Base-by-base conservation (phyloP, 331 rosid genomes). In the Ulmus americana region DNA sequence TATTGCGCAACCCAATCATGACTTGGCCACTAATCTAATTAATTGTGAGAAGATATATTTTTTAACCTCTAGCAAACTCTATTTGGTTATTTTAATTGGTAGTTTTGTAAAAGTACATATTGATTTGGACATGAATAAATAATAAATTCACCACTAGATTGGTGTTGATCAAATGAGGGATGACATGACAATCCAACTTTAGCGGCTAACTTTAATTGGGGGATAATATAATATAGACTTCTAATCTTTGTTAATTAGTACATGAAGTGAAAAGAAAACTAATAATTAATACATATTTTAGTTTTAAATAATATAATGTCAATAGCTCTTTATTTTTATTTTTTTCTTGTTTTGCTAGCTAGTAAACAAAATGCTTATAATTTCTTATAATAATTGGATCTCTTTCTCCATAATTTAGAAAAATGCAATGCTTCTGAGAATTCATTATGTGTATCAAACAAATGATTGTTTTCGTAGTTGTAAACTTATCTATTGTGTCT, bases 151-250 rank as follows among this genome's bases (percentile, higher is more conserved):
- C 35, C 35, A 28, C 35, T 28, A 2, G 35, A 2, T 2, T 28
- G 35, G 35, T 28, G 11, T 22, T 57, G 57, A 11, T 20, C 35
- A 56, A 2, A 54, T 51, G 72, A 41, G 78, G 75, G 20, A 55
- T 75, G 83, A 65, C 83, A 70, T 18, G 61, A 55, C 52, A 44
- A 61, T 75, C 82, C 77, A 79, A 77, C 16, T 46, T 79, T 38
- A 65, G 76, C 70, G 81, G 80, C 57, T 60, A 55, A 39, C 49
- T 39, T 74, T 71, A 64, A 51, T 53, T 22, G 22, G 35, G 35
- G 35, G 3, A 28, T 2, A 28, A 28, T 28, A 28, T 28, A 45
- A 45, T 14, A 55, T 13, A 13, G 13, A 10, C 59, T 55, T 10
- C 42, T 5, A 45, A 45, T 15, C 0, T 51, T 51, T n/a, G 56